Evolutionary conservation across 179 eudicot genomes (phyloP), one percentile per base, ranked within the genome.

Genomic region (Sideroxylon spinosum): DNA sequence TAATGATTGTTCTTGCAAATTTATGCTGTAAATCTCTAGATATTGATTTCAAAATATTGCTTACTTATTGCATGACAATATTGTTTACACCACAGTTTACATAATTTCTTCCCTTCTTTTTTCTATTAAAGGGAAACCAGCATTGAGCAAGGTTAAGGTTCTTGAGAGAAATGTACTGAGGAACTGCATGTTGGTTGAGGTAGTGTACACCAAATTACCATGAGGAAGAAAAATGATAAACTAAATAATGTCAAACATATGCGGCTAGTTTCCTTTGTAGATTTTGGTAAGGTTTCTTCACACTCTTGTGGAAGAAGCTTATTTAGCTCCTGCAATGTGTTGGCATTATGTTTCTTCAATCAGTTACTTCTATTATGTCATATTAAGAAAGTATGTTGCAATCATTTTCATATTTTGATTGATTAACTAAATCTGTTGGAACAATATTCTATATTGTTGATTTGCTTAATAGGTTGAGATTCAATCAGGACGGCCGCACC

Each of bases 401-500:
- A 11, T 62, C 6, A 57, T 20, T 73, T 56, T 28, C 28, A n/a
- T 57, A 73, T 19, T 72, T 11, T 12, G 16, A 53, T 0, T 3
- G 29, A 25, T 17, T 12, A 9, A 26, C 37, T 20, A 73, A 32
- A 57, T 17, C 53, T 37, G 14, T 32, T 19, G 81, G 29, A 72
- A 29, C 23, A 22, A 37, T 37, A 26, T 32, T 46, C 28, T 12
- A 79, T 29, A 4, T 28, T 10, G 52, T 14, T 71, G 37, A 20
- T 71, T 46, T 80, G 60, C 64, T 67, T 50, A 48, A 79, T 82
- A 95, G 99, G 97, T 95, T 52, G 92, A 95, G 81, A 95, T 95
- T 81, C 97, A 93, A 83, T 93, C 99, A 64, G 99, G 99, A 79
- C 90, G 99, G 73, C 98, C 99, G 44, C 99, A 95, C 89, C 99